phyloP scores from a whole-genome alignment of 75 land plant genomes.

The Cryptomeria japonica region DNA sequence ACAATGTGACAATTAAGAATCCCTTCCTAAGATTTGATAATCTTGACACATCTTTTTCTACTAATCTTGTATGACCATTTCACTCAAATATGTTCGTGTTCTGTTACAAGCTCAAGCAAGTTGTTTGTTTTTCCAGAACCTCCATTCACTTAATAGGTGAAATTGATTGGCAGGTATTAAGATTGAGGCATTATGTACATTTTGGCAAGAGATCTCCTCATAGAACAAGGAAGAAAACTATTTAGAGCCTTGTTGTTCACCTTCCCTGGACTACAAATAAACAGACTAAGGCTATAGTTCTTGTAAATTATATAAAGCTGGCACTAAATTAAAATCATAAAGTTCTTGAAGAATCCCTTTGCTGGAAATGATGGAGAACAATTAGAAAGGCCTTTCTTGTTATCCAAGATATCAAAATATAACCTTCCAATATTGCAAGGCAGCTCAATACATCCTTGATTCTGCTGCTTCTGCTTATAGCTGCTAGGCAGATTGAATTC shows the following conservation, averaged over 20 bases:
- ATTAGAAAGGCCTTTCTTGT: background rate
- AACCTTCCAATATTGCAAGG: background rate
- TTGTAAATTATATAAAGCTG: background rate
- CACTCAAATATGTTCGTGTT: background rate
- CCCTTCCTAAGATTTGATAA: no score
- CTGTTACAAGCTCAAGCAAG: background rate
- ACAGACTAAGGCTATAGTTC: background rate
- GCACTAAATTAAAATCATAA: background rate
- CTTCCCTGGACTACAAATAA: no score
- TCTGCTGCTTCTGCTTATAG: slow-evolving; percentile 69
- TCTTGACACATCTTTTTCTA: background rate
- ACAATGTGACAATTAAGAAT: background rate
- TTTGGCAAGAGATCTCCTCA: background rate
- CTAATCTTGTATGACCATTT: background rate
- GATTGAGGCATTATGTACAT: background rate
- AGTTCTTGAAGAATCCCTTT: no score
- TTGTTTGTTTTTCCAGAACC: background rate
- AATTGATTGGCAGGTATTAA: background rate
- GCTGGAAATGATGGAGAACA: background rate
- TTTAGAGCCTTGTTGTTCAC: no score
- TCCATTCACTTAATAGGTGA: background rate
- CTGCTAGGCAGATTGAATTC: slow-evolving; percentile 81
- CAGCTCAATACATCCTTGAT: slow-evolving; percentile 77
- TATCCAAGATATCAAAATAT: background rate
- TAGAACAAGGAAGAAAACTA: no score